Evolutionary conservation across 345 rosid species (phyloP), one percentile per base, ranked within the genome.

Genomic region (Mallotus nudiflorus): DNA sequence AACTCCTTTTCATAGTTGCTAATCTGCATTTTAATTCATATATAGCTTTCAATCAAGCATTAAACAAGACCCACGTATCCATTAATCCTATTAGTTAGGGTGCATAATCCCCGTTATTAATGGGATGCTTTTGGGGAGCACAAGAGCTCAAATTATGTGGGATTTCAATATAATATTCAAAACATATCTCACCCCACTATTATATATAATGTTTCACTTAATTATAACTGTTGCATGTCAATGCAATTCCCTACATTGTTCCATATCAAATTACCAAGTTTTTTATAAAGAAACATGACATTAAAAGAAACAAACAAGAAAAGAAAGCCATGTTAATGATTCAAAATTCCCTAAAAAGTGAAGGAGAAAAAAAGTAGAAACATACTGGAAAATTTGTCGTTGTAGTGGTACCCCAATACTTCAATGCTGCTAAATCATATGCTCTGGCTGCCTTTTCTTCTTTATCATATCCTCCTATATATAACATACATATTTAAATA

Each of bases 401-500:
- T 1, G 79, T 76, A 33, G 79, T 70, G 31, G 79, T 66, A 16
- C 79, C 79, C 79, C 79, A 76, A 16, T 76, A 76, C 25, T 76
- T 76, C 56, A 76, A 35, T 51, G 79, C 79, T 15, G 79, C 79
- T 70, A 76, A 70, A 53, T 76, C 79, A 44, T 76, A 76, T 42
- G 79, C 71, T 66, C 79, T 76, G 4, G 79, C 79, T 31, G 79
- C 79, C 67, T 76, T 76, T 11, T 76, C 75, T 70, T 76, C 79
- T 44, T 76, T 76, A 59, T 76, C 79, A 60, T 76, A 76, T 27
- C 79, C 79, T 9, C 79, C 79, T 76, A 24, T 1, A 57, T 13
- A 6, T 18, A 45, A 7, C 1, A n/a, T 33, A 33, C 6, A 6
- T 2, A 33, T 33, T 33, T 33, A 33, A 33, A 33, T 33, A 3